Evolutionary conservation across 2,329 filamentous ascomycete species (phyloP), one percentile per base, ranked within the genome.

Genomic region (Cladosporium phlei): DNA sequence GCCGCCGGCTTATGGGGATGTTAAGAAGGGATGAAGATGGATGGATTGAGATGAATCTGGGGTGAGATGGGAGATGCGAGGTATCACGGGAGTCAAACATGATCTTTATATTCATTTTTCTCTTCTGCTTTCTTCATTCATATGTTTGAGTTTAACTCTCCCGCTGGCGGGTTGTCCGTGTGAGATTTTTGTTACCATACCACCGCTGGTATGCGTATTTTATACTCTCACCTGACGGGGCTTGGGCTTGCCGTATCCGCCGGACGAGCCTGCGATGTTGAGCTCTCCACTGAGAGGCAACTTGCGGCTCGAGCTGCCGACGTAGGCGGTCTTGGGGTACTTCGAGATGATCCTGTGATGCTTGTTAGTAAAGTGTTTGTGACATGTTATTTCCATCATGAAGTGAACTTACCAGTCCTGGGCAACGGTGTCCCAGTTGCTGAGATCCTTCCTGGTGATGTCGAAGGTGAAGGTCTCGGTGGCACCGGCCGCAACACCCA

Each of bases 391-490:
- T n/a, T n/a, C n/a, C n/a, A n/a, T 5, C 5, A 22, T 16, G 16
- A 5, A 30, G 17, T 10, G 2, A 2, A 22, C 53, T 47, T 49
- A 57, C 90, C 91, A 97, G 72, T 96, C 83, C 74, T 96, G 90
- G n/a, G 69, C 64, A 1, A 62, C 74, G 1, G 78, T 71, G 56
- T 95, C 87, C 90, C 91, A 96, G 70, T 89, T 93, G 63, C 84
- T 88, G 47, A 96, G 56, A 61, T 96, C 91, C 47, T 88, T 81
- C 29, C 90, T 78, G 5, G 82, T 89, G 46, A 96, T 67, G 12
- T 82, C 76, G 0, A 79, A 82, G 1, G 66, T 73, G 71, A 93
- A 94, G 2, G 74, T 78, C 3, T 71, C 74, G 42, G 76, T 80
- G 65, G 80, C 65, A n/a, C 87, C 88, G 0, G 87, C 77, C 3